phyloP scores from a whole-genome alignment of 208 protist genomes.

The Histomonas meleagridis region DNA sequence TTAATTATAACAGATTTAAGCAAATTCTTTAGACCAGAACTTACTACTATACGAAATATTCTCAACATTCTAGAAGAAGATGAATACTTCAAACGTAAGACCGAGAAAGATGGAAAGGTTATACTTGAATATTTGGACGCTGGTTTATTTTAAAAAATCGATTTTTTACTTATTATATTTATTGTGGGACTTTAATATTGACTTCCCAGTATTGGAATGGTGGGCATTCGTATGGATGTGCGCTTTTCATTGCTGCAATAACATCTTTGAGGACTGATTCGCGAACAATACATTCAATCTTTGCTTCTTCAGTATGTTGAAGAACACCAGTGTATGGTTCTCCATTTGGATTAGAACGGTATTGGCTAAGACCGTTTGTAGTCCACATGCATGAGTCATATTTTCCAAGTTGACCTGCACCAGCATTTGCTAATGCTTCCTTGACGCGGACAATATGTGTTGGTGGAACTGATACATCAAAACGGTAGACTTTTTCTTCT shows the following conservation, averaged over 20 bases:
- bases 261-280: neutral
- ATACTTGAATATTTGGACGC: too few relatives aligned
- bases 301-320: neutral
- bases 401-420: neutral
- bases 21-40: neutral
- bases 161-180: too few relatives aligned
- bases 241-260: neutral
- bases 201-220: neutral
- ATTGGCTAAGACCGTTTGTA: neutral
- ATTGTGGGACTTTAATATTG: too few relatives aligned
- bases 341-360: neutral
- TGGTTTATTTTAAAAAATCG: too few relatives aligned
- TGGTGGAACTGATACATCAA: neutral
- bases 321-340: neutral
- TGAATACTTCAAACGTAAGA: too few relatives aligned
- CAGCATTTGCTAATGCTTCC: neutral
- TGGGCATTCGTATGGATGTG: neutral
- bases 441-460: neutral
- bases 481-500: too few relatives aligned
- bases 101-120: too few relatives aligned
- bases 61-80: too few relatives aligned
- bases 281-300: neutral
- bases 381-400: slow-evolving; percentile 15
- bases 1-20: neutral
- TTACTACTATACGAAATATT: too few relatives aligned